Base-by-base conservation (phyloP, 2,329 filamentous ascomycete genomes). In the Nigrospora oryzae region DNA sequence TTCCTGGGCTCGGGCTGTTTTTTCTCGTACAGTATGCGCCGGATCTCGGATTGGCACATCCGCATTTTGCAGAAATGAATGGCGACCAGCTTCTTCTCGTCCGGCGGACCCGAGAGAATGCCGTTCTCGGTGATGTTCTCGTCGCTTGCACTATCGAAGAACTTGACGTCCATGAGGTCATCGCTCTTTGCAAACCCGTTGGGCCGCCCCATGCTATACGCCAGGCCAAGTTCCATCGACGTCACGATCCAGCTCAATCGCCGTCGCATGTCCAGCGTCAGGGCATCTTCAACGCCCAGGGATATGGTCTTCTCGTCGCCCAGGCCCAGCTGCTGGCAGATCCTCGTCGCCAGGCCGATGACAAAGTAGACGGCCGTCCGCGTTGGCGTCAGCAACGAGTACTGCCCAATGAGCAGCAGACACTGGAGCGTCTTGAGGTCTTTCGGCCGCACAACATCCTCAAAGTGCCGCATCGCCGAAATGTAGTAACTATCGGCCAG, bases 31-130 rank as follows among this genome's bases (percentile, higher is more conserved):
- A 97, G 70, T 7, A 82, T 84, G 46, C 89, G 79, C 46, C 89
- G 77, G 37, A 96, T 93, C 63, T 97, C 91, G 13, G 90, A 80
- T 61, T 96, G 90, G 12, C 90, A 70, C 46, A 94, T 65, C 45
- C 89, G 77, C 88, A 96, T 94, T 59, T 87, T 91, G 69, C 89
- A 89, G 56, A 95, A 93, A 61, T 98, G 91, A 49, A 96, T 89
- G 3, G 89, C 84, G 23, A 95, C 83, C 55, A 87, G 79, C 63
- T 98, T 98, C 59, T 86, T 88, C 53, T 90, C 75, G 34, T 86
- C 88, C 2, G 79, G 74, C 5, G 83, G 84, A 1, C 83, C 86
- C 0, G 82, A 75, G 17, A 81, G 68, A 46, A 96, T 84, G 3
- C 89, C 90, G 32, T 83, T 73, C 2, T 79, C 71, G 2, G 84